Conservation (phyloP, 2,329 filamentous ascomycete genomes). For the Alternaria burnsii region DNA sequence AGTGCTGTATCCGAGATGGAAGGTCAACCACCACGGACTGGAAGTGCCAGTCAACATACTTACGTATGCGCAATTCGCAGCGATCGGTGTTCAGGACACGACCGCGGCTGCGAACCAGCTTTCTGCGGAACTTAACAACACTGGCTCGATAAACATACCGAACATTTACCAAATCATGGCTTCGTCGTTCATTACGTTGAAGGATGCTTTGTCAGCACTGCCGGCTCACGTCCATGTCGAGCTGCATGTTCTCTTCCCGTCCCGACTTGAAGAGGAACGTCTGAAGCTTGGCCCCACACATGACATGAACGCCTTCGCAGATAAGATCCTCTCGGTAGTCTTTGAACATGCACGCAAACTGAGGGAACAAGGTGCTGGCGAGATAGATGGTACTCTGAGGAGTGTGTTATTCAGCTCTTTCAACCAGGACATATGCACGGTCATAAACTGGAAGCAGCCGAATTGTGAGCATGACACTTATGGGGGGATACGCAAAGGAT, state of each 20-base stretch:
- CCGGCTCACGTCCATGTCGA: slow-evolving; percentile 86
- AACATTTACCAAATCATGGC: slow-evolving; percentile 76
- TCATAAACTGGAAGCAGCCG: slow-evolving; percentile 98
- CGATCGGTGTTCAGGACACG: slow-evolving; percentile 51
- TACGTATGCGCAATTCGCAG: slow-evolving; percentile 75
- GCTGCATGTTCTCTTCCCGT: slow-evolving; percentile 90
- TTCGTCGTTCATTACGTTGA: slow-evolving; percentile 79
- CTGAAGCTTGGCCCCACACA: slow-evolving; percentile 76
- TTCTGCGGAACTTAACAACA: slow-evolving; percentile 34
- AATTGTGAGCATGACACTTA: slow-evolving; percentile 70
- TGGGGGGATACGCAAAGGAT: not conserved
- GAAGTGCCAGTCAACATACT: slow-evolving; percentile 84
- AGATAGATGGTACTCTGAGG: slow-evolving; percentile 71
- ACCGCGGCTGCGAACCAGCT: slow-evolving; percentile 33
- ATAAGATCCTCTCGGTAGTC: slow-evolving; percentile 82
- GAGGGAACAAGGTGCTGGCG: slow-evolving; percentile 64
- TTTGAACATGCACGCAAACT: slow-evolving; percentile 86
- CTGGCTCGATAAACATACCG: slow-evolving; percentile 52
- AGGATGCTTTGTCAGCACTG: slow-evolving; percentile 77
- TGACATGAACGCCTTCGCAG: slow-evolving; percentile 87
- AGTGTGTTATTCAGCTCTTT: slow-evolving; percentile 95
- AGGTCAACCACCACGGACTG: slow-evolving; percentile 75
- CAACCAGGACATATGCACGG: slow-evolving; percentile 88
- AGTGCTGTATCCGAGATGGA: slow-evolving; percentile 87
- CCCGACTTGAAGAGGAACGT: slow-evolving; percentile 72